Base-by-base conservation (phyloP, 2,329 filamentous ascomycete genomes). In the Beauveria medogensis region DNA sequence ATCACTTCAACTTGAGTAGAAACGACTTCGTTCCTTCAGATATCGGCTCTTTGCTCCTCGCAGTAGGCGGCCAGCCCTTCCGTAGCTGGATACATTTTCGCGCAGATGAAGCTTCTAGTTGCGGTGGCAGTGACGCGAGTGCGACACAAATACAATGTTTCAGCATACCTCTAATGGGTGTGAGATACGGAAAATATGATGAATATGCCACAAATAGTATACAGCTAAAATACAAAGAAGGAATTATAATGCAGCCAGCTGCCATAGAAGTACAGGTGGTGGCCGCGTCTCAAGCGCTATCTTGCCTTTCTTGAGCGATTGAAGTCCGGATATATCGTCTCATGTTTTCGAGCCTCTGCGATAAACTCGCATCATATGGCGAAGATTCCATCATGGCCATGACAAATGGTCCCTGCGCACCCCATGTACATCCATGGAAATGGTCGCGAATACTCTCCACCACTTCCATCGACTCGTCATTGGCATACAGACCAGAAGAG, bases 401-500 rank as follows among this genome's bases (percentile, higher is more conserved):
- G 22, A 74, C 74, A 62, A 76, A 74, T 1, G 68, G 68, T 0
- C 74, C 74, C 62, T 75, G 74, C 0, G 68, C 68, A 16, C 74
- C 74, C 69, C 71, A 71, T 0, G 71, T 66, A 50, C 73, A 75
- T 1, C 66, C 68, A 8, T 74, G 69, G 24, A 75, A 40, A 26
- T 76, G 68, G 3, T 71, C 64, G 1, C 68, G 66, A n/a, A 76
- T 73, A 50, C 63, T 65, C 7, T 56, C 53, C 16, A 76, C 63
- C 9, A 76, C 56, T 1, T 51, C 61, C 18, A 63, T 61, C 9
- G 69, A 67, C 16, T 71, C 67, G 5, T 69, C 64, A 65, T 88
- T 80, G 62, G 82, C 83, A 53, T 80, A 79, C 5, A 90, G 74
- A 0, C 86, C 86, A 1, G 81, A 80, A 40, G 80, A 75, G 46